These are phyloP conservation scores for Massariosphaeria phaeospora DNA, from an alignment of 495 filamentous ascomycete species.

Conservation along the genomic window DNA sequence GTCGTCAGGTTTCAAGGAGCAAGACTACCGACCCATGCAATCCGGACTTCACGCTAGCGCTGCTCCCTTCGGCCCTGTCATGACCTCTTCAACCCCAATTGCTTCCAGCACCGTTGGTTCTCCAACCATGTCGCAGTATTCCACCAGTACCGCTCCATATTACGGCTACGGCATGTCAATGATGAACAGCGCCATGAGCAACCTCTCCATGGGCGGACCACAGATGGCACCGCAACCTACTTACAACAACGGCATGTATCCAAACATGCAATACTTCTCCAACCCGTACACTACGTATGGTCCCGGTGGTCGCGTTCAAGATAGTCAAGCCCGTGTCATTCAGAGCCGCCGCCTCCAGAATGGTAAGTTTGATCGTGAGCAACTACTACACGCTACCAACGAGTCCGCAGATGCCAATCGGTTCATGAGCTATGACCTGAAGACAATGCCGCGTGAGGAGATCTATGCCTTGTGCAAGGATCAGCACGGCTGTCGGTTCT, in stretches of 20 bases:
- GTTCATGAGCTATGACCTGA: slow-evolving; percentile 71
- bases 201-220: slow-evolving; percentile 50
- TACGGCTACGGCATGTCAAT: slow-evolving; percentile 52
- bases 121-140: slow-evolving; percentile 36
- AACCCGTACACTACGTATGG: slow-evolving; percentile 42
- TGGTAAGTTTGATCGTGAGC: slow-evolving; percentile 52
- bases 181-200: slow-evolving; percentile 56
- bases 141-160: slow-evolving; percentile 36
- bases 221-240: slow-evolving; percentile 22
- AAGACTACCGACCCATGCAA: slow-evolving; percentile 49
- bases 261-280: neutral
- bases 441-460: slow-evolving; percentile 64
- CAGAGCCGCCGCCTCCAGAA: slow-evolving; percentile 62
- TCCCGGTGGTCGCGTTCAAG: slow-evolving; percentile 43
- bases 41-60: slow-evolving; percentile 75
- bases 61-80: slow-evolving; percentile 58
- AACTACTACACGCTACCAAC: slow-evolving; percentile 22
- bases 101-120: slow-evolving; percentile 19
- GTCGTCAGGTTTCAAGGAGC: slow-evolving; percentile 44
- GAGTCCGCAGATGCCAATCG: slow-evolving; percentile 49
- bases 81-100: slow-evolving; percentile 24
- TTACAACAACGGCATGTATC: slow-evolving; percentile 35
- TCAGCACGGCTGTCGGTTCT: slow-evolving; percentile 90
- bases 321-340: slow-evolving; percentile 66
- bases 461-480: slow-evolving; percentile 91